Percentiles rank a stretch among this genome's conserved stretches.
Conservation (phyloP, 2,329 filamentous ascomycete genomes). For the Sordariomycetes sp. region DNA sequence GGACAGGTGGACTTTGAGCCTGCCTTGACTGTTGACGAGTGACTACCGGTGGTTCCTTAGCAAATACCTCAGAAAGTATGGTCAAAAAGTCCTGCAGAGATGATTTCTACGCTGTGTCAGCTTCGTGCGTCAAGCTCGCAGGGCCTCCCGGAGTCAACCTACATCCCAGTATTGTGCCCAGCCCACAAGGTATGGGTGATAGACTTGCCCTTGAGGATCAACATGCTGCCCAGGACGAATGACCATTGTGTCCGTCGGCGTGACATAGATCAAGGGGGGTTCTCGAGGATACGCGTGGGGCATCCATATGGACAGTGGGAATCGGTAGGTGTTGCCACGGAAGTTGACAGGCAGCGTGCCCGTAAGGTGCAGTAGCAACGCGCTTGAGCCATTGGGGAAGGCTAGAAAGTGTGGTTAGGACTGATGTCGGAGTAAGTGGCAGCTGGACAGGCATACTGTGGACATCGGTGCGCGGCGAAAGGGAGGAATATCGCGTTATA, state of each 20-base stretch:
- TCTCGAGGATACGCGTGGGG: slow-evolving; percentile 84
- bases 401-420: slow-evolving; percentile 39
- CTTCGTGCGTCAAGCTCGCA: no score
- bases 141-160: no score
- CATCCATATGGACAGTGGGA: slow-evolving; percentile 88
- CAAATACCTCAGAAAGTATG: slow-evolving; percentile 78
- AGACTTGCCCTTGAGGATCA: slow-evolving; percentile 83
- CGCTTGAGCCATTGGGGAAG: slow-evolving; percentile 79
- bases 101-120: no score
- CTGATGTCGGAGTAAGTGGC: slow-evolving; percentile 1
- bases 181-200: slow-evolving; percentile 88
- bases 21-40: slow-evolving; percentile 51
- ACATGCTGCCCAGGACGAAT: slow-evolving; percentile 92
- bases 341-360: slow-evolving; percentile 90
- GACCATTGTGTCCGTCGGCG: slow-evolving; percentile 78
- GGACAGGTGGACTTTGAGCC: slow-evolving; percentile 18
- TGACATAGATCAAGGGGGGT: slow-evolving; percentile 80
- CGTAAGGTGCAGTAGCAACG: slow-evolving; percentile 74
- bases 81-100: slow-evolving; percentile 74
- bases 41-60: slow-evolving; percentile 88
- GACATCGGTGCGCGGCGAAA: slow-evolving; percentile 84
- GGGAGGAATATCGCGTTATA: slow-evolving; percentile 68
- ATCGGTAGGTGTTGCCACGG: slow-evolving; percentile 80
- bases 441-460: slow-evolving; percentile 58
- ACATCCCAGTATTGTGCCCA: slow-evolving; percentile 91